These are phyloP conservation scores for Candida bentonensis DNA, from an alignment of 805 yeast genomes.

Conservation along the genomic window DNA sequence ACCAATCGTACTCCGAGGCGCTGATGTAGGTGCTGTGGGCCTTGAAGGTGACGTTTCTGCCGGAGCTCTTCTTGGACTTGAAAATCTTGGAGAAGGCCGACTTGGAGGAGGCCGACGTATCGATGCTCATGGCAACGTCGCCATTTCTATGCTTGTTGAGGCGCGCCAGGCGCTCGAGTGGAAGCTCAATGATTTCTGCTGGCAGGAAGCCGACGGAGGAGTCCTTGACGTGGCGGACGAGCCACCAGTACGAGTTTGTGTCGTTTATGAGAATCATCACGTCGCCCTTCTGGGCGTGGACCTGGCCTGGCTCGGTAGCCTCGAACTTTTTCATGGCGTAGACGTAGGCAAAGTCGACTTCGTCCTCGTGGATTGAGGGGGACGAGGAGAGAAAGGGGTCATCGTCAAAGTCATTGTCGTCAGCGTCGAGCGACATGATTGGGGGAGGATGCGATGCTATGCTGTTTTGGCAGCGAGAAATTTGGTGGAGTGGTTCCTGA, in stretches of 20 bases:
- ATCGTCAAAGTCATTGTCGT: slow-evolving; percentile 15
- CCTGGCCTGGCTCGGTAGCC: slow-evolving; percentile 91
- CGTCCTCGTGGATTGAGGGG: slow-evolving; percentile 36
- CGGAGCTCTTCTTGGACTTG: background rate
- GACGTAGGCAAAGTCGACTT: slow-evolving; percentile 65
- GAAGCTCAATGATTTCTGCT: slow-evolving; percentile 87
- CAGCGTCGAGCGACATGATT: background rate
- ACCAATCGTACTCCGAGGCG: background rate
- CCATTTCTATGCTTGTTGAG: slow-evolving; percentile 87
- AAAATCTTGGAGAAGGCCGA: background rate
- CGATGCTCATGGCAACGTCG: slow-evolving; percentile 23
- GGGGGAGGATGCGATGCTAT: no score
- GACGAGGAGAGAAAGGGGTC: slow-evolving; percentile 45
- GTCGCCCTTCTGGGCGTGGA: slow-evolving; percentile 65
- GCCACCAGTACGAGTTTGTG: slow-evolving; percentile 94
- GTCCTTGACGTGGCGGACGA: slow-evolving; percentile 45
- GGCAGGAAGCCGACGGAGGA: slow-evolving; percentile 88
- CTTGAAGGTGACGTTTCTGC: background rate
- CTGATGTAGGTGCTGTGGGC: slow-evolving; percentile 1
- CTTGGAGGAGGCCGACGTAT: background rate
- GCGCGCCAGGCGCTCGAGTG: slow-evolving; percentile 80
- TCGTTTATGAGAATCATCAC: slow-evolving; percentile 74
- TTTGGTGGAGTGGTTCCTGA: no score
- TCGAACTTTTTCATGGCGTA: slow-evolving; percentile 78
- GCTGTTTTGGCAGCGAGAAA: no score